phyloP scores from a whole-genome alignment of 345 rosid genomes.

The Geranium rotundifolium region DNA sequence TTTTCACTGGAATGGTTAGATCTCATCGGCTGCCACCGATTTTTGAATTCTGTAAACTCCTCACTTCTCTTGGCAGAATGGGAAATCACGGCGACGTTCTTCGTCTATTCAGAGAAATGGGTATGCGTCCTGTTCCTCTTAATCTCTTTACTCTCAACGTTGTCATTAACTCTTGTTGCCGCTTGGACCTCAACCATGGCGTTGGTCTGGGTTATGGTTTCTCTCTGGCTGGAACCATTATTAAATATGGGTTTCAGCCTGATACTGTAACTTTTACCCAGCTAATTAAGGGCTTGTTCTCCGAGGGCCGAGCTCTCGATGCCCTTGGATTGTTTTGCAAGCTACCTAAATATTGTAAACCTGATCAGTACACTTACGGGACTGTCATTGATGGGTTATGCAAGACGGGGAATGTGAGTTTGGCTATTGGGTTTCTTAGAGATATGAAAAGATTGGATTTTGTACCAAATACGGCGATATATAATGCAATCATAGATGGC shows the following conservation, averaged over 20 bases:
- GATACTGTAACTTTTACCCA: slow-evolving; percentile 10
- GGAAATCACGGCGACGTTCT: background rate
- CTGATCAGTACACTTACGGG: background rate
- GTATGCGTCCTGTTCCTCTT: background rate
- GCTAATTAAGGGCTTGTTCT: slow-evolving; percentile 10
- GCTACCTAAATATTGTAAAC: slow-evolving; percentile 4
- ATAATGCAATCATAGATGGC: slow-evolving; percentile 15
- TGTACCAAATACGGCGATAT: background rate
- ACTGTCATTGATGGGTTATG: background rate
- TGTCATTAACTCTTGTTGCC: background rate
- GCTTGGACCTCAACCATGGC: background rate
- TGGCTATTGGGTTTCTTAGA: background rate
- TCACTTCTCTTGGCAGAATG: background rate
- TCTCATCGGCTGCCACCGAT: background rate
- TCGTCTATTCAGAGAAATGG: background rate
- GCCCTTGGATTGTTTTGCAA: background rate
- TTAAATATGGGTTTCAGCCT: slow-evolving; percentile 13
- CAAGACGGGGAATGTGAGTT: background rate
- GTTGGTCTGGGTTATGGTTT: background rate
- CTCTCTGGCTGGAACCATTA: slow-evolving; percentile 1
- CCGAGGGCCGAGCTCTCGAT: slow-evolving; percentile 11
- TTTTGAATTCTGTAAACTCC: background rate
- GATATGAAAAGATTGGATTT: background rate
- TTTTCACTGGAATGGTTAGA: background rate
- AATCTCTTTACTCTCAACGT: background rate